Conservation (phyloP, 225 moss, liverwort and hornwort species). For the Ulota crispa region DNA sequence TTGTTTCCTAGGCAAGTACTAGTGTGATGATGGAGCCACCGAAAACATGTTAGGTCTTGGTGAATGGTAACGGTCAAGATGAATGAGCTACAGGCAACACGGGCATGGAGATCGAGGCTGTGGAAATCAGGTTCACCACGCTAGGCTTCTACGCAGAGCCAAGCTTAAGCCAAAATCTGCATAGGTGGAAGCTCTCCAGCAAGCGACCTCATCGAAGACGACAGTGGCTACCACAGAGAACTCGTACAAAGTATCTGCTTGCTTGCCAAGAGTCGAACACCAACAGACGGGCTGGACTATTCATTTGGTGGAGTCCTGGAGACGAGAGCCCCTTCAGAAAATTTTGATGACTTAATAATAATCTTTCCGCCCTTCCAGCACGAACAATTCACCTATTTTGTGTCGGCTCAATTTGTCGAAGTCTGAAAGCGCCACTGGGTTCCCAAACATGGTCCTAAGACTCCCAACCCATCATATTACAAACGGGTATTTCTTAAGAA, state of each 20-base stretch:
- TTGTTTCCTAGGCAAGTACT: neutral
- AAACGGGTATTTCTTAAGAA: neutral
- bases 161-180: too few species aligned
- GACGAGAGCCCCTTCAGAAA: neutral
- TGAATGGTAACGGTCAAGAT: neutral
- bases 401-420: neutral
- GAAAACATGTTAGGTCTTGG: neutral
- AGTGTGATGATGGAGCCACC: slow-evolving; percentile 26
- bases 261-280: too few species aligned
- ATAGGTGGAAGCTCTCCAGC: too few species aligned
- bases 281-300: too few species aligned
- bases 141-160: too few species aligned
- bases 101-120: too few species aligned
- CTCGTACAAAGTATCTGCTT: too few species aligned
- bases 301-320: too few species aligned
- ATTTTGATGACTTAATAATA: neutral
- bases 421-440: neutral
- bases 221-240: too few species aligned
- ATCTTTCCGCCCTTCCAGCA: neutral
- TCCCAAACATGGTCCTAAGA: neutral
- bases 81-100: slow-evolving; percentile 56
- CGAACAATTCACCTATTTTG: neutral
- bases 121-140: too few species aligned
- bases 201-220: too few species aligned
- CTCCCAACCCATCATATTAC: neutral